Evolutionary conservation across 306 rosid species (phyloP).

Genomic region (Fragaria vesca): DNA sequence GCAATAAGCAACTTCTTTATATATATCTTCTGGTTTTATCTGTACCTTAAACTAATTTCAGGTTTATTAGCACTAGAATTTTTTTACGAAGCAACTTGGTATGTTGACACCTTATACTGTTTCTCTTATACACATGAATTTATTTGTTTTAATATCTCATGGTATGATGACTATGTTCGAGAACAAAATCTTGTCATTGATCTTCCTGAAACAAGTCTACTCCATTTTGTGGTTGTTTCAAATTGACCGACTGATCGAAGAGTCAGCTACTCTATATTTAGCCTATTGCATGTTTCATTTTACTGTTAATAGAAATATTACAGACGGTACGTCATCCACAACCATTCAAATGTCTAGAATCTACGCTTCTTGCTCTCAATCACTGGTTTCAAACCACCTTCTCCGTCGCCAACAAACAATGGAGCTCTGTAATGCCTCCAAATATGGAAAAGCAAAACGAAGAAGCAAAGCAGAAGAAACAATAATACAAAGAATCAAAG

Average conservation of each 20-base stretch:
- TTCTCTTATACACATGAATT: too few species aligned
- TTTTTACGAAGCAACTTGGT: too few species aligned
- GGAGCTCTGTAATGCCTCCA: slow-evolving; percentile 13
- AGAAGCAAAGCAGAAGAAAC: slow-evolving; percentile 19
- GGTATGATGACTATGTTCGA: neutral
- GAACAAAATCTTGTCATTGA: neutral
- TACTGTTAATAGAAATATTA: neutral
- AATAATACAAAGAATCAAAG: slow-evolving; percentile 3
- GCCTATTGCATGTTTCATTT: neutral
- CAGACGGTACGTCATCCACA: neutral
- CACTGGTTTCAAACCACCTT: slow-evolving; percentile 27
- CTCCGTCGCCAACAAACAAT: slow-evolving; percentile 1
- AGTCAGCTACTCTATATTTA: slow-evolving; percentile 7
- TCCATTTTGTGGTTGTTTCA: neutral
- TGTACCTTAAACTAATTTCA: too few species aligned
- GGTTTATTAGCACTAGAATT: too few species aligned
- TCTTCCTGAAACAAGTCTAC: neutral
- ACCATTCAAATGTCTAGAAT: slow-evolving; percentile 24
- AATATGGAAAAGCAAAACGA: slow-evolving; percentile 26
- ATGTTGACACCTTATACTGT: too few species aligned
- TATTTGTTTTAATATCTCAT: neutral
- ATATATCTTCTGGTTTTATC: too few species aligned
- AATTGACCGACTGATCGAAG: neutral
- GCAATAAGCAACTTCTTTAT: too few species aligned
- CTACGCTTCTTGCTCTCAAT: slow-evolving; percentile 28